phyloP scores from a whole-genome alignment of 75 land plant species.

The Selaginella moellendorffii region DNA sequence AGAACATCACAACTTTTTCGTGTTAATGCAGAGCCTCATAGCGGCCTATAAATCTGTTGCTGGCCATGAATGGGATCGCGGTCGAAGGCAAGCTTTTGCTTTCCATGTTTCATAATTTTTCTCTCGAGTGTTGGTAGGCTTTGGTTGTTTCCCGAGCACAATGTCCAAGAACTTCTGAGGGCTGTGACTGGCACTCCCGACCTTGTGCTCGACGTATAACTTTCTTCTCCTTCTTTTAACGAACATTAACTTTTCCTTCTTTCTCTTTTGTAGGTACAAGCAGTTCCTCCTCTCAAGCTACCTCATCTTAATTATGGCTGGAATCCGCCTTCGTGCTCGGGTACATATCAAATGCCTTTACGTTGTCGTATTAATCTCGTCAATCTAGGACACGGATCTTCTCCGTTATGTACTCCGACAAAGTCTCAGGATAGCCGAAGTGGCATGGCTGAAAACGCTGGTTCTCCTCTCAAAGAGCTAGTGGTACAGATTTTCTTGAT shows the following conservation, averaged over 20 bases:
- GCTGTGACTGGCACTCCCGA: constrained; percentile 15
- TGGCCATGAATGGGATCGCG: constrained; percentile 28
- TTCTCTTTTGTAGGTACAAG: constrained; percentile 7
- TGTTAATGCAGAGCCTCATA: constrained; percentile 20
- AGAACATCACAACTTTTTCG: neutral
- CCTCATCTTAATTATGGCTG: no score
- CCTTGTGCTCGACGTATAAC: constrained; percentile 12
- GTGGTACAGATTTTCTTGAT: constrained; percentile 20
- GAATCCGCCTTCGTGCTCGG: no score
- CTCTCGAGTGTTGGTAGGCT: neutral
- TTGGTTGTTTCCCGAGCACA: constrained; percentile 24
- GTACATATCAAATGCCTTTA: no score
- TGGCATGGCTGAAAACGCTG: neutral
- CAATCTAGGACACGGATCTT: no score
- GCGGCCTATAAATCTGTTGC: constrained; percentile 24
- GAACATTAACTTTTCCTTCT: no score
- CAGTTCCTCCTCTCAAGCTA: constrained; percentile 7
- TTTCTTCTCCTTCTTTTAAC: neutral
- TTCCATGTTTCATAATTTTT: no score
- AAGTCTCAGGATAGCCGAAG: neutral
- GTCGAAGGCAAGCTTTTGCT: constrained; percentile 14
- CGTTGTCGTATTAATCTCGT: no score
- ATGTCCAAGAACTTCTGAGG: constrained; percentile 15
- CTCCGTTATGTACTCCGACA: no score
- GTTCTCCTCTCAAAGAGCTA: neutral